A percentile compares a stretch with the other conserved stretches of the same genome.
These are phyloP conservation scores for Sugiyamaella novakii DNA, from an alignment of 1,139 yeast species.

Conservation along the genomic window DNA sequence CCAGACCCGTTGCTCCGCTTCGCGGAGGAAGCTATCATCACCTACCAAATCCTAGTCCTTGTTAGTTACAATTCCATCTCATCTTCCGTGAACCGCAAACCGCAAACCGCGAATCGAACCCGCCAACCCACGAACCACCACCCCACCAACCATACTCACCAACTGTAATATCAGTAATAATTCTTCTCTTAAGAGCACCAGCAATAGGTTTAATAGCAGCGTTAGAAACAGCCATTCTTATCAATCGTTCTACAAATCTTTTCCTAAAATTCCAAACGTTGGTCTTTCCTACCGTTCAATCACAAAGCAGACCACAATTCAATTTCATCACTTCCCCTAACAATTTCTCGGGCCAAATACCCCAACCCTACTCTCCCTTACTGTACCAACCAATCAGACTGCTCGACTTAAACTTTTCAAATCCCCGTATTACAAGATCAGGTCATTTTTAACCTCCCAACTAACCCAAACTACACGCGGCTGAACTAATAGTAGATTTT, in stretches of 20 bases:
- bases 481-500: slow-evolving; percentile 4
- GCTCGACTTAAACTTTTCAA: background rate
- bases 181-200: slow-evolving; percentile 81
- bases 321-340: background rate
- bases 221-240: slow-evolving; percentile 53
- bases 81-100: no score
- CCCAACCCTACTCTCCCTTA: background rate
- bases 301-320: background rate
- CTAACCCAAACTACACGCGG: slow-evolving; percentile 1
- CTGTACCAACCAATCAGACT: slow-evolving; percentile 5
- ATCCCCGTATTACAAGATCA: slow-evolving; percentile 1
- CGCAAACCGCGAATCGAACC: background rate
- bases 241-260: background rate
- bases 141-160: slow-evolving; percentile 45
- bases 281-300: background rate
- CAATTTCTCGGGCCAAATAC: background rate
- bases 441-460: slow-evolving; percentile 14
- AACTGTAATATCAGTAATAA: slow-evolving; percentile 74
- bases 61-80: no score
- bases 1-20: slow-evolving; percentile 3
- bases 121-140: background rate
- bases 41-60: slow-evolving; percentile 5
- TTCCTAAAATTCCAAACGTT: background rate
- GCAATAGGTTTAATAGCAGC: slow-evolving; percentile 73
- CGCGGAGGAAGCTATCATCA: background rate